phyloP scores from a whole-genome alignment of 768 basidiomycete genomes.

The Cystofilobasidium bisporidii region DNA sequence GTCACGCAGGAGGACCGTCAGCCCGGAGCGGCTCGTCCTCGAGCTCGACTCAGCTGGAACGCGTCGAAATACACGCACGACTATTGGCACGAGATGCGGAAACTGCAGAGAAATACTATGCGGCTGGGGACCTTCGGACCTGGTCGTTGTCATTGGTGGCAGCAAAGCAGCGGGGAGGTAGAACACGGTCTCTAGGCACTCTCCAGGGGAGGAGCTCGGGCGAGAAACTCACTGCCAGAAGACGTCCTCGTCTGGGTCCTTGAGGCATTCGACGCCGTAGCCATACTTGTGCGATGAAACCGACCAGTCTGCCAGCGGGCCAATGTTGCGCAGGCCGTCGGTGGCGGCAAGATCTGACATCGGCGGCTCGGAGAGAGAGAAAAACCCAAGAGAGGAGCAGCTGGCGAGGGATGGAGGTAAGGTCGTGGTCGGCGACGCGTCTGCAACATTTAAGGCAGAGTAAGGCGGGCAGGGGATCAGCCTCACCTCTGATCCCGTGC shows the following conservation, averaged over 20 bases:
- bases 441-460: no score
- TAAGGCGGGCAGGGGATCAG: no score
- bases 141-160: no score
- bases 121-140: constrained; percentile 83
- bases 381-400: no score
- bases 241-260: constrained; percentile 77
- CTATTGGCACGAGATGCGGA: constrained; percentile 74
- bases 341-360: no score
- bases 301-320: constrained; percentile 81
- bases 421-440: background rate
- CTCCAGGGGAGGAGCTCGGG: background rate
- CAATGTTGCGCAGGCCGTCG: constrained; percentile 44
- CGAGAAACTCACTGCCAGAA: constrained; percentile 96
- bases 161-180: no score
- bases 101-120: constrained; percentile 94
- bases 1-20: no score
- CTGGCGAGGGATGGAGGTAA: background rate
- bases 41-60: no score
- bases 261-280: constrained; percentile 84
- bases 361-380: no score
- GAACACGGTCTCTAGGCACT: no score
- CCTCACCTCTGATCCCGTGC: no score
- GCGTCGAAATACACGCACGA: constrained; percentile 46
- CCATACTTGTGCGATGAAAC: constrained; percentile 96
- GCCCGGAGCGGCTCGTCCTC: no score